Base-by-base conservation (phyloP, 306 rosid genomes). In the Cucurbita argyrosperma region DNA sequence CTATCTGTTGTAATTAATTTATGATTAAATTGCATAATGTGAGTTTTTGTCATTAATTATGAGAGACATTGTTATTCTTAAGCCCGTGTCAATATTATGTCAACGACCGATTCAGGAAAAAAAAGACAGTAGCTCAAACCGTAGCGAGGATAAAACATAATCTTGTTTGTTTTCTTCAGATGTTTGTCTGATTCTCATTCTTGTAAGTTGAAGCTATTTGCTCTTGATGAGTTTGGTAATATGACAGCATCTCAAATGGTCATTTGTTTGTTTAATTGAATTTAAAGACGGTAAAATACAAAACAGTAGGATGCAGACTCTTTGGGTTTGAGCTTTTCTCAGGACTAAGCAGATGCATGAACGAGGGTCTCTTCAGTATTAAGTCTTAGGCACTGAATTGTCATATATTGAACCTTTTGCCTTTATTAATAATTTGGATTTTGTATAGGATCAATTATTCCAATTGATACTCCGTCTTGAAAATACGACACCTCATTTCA, bases 401-500 rank as follows among this genome's bases (percentile, higher is more conserved):
- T 56, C 69, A 38, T 76, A 68, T 78, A 19, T 30, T 60, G 14
- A 71, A 46, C 72, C 16, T 80, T 7, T 71, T 75, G 57, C 67
- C 75, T 77, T 72, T 11, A 65, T 74, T 68, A 47, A 82, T 40
- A 56, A 70, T 0, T 77, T 74, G 50, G 58, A 79, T 83, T 72
- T 74, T 45, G 75, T 76, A 76, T 82, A 95, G 99, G 86, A 87
- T 77, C 97, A 95, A 95, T 79, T 95, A 78, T 95, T 95, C 85
- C 90, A 83, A 84, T 69, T 95, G 86, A 91, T 95, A 97, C 94
- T 86, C 71, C 96, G 99, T 18, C 88, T 95, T 76, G 99, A 91
- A 80, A 91, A 83, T 81, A 95, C 99, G 60, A 91, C 96, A 46
- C 99, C 99, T 39, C 99, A 95, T 87, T 95, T 95, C 87, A 95